A percentile compares a stretch with the other conserved stretches of the same genome.
Evolutionary conservation across 192 early-diverging fungal genomes (phyloP).

Genomic region (Coemansia sp.): DNA sequence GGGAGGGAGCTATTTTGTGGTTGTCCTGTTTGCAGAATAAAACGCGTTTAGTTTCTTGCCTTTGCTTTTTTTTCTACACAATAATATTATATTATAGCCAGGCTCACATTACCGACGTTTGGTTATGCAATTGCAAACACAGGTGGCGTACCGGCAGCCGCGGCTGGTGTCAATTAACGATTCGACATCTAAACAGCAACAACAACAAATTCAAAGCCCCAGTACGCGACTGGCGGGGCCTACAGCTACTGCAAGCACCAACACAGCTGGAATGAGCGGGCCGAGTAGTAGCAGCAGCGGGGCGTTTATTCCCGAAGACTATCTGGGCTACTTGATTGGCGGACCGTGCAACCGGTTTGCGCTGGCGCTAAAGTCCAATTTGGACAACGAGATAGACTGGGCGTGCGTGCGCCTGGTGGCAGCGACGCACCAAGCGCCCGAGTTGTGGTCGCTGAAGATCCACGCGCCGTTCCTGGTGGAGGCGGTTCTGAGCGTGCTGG

Average conservation of each 20-base stretch:
- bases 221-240: not conserved
- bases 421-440: constrained; percentile 36
- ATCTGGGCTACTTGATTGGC: constrained; percentile 26
- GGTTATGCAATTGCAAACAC: not conserved
- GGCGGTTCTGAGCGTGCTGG: constrained; percentile 40
- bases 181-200: constrained; percentile 10
- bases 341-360: constrained; percentile 55
- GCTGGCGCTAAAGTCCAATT: constrained; percentile 41
- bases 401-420: constrained; percentile 40
- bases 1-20: no score
- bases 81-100: not conserved
- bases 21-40: no score
- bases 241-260: not conserved
- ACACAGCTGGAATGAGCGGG: not conserved
- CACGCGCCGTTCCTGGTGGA: constrained; percentile 52
- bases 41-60: not conserved
- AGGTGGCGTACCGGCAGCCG: constrained; percentile 14
- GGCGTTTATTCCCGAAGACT: constrained; percentile 44
- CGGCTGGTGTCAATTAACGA: constrained; percentile 34
- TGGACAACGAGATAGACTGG: constrained; percentile 58
- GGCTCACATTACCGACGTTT: not conserved
- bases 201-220: constrained; percentile 1
- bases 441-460: constrained; percentile 30
- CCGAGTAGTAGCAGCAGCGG: not conserved
- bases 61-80: not conserved